A percentile compares a stretch with the other conserved stretches of the same genome.
phyloP scores from a whole-genome alignment of 345 rosid genomes.

The Acer campestre region DNA sequence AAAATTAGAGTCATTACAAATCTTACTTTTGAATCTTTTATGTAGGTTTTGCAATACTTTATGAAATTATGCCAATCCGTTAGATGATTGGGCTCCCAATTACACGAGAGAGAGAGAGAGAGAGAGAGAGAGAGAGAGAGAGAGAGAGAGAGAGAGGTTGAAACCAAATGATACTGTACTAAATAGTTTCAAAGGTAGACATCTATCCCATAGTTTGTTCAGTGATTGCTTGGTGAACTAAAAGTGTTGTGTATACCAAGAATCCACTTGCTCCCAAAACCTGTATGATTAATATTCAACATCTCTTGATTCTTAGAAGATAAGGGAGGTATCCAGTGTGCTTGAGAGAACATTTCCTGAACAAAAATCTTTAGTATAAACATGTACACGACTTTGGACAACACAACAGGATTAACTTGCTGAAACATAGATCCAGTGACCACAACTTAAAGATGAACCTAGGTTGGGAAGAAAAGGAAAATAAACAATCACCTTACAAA shows the following conservation, averaged over 20 bases:
- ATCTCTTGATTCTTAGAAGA: neutral
- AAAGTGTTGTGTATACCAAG: neutral
- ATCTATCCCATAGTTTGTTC: neutral
- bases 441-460: neutral
- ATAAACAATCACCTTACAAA: neutral
- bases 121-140: neutral
- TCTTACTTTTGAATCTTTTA: neutral
- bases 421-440: conserved; percentile 2
- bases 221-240: neutral
- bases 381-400: neutral
- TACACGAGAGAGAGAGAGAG: neutral
- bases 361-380: conserved; percentile 4
- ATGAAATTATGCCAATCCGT: neutral
- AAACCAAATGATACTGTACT: neutral
- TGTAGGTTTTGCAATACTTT: neutral
- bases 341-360: neutral
- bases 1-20: neutral
- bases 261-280: neutral
- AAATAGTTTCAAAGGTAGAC: neutral
- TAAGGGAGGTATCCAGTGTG: neutral
- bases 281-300: neutral
- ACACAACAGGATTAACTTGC: neutral
- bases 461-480: neutral
- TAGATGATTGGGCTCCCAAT: neutral
- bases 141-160: neutral